These are phyloP conservation scores for Nitzschia sp. DNA, from an alignment of 108 stramenopile species.

Conservation along the genomic window DNA sequence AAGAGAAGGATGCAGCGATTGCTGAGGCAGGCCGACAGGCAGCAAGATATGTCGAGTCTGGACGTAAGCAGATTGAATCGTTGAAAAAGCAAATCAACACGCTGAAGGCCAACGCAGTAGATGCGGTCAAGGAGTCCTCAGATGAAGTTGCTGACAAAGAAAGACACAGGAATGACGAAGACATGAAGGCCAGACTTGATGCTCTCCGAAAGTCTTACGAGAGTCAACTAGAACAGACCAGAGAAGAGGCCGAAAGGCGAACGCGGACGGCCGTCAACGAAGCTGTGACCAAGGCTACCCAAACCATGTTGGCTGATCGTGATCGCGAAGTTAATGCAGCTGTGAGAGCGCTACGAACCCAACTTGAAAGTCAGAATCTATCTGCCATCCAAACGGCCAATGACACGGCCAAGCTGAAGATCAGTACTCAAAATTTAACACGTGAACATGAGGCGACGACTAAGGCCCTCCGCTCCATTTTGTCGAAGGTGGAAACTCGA, in stretches of 20 bases:
- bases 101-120: slow-evolving; percentile 10
- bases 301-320: slow-evolving; percentile 7
- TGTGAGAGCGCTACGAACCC: neutral
- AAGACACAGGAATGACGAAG: slow-evolving; percentile 12
- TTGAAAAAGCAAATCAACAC: slow-evolving; percentile 17
- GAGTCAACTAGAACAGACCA: slow-evolving; percentile 26
- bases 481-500: slow-evolving; percentile 10
- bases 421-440: neutral
- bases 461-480: slow-evolving; percentile 12
- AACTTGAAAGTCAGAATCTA: slow-evolving; percentile 1
- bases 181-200: slow-evolving; percentile 13
- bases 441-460: slow-evolving; percentile 8
- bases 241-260: slow-evolving; percentile 5
- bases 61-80: slow-evolving; percentile 12
- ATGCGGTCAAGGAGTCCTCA: slow-evolving; percentile 1
- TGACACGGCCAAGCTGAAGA: neutral
- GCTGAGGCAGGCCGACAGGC: slow-evolving; percentile 28
- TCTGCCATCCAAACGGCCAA: neutral
- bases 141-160: slow-evolving; percentile 9
- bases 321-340: slow-evolving; percentile 9
- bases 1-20: slow-evolving; percentile 41
- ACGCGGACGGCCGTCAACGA: slow-evolving; percentile 13
- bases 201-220: slow-evolving; percentile 25
- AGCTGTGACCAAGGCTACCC: slow-evolving; percentile 2
- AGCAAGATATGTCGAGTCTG: slow-evolving; percentile 23